Conservation (phyloP, 148 eudicot species). For the Rheum nobile region DNA sequence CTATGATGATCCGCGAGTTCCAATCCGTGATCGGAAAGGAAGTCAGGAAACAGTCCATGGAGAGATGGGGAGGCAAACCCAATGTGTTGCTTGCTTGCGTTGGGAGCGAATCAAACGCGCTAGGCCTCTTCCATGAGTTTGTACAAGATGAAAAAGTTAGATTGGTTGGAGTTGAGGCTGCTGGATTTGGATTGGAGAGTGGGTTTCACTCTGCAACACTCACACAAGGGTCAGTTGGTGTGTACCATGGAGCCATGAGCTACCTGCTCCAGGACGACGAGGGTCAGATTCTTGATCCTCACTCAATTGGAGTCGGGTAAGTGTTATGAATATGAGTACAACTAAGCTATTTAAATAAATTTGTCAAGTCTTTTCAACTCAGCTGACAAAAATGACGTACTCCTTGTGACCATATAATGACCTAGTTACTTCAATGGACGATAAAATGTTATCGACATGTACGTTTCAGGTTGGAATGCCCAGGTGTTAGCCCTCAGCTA, state of each 20-base stretch:
- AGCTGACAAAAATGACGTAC: no score
- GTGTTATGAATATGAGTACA: background rate
- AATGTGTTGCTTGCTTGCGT: conserved; percentile 44
- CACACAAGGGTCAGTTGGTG: conserved; percentile 54
- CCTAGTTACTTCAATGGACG: no score
- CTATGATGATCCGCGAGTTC: conserved; percentile 49
- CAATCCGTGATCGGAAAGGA: conserved; percentile 51
- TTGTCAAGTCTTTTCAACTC: no score
- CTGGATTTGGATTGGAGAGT: conserved; percentile 31
- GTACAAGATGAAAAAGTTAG: conserved; percentile 33
- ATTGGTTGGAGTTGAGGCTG: conserved; percentile 41
- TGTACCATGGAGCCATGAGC: conserved; percentile 65
- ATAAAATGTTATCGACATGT: no score
- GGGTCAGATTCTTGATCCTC: conserved; percentile 57
- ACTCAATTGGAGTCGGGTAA: conserved; percentile 66
- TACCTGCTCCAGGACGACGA: conserved; percentile 57
- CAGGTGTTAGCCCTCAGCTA: conserved; percentile 45
- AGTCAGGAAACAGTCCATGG: conserved; percentile 43
- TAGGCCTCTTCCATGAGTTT: conserved; percentile 43
- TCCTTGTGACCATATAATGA: no score
- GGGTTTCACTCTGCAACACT: conserved; percentile 52
- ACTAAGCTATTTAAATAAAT: no score
- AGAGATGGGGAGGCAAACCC: conserved; percentile 52
- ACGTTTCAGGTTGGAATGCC: conserved; percentile 41
- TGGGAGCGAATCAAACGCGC: conserved; percentile 49